Conservation (phyloP, 2,329 filamentous ascomycete genomes). For the Fusarium coicis region DNA sequence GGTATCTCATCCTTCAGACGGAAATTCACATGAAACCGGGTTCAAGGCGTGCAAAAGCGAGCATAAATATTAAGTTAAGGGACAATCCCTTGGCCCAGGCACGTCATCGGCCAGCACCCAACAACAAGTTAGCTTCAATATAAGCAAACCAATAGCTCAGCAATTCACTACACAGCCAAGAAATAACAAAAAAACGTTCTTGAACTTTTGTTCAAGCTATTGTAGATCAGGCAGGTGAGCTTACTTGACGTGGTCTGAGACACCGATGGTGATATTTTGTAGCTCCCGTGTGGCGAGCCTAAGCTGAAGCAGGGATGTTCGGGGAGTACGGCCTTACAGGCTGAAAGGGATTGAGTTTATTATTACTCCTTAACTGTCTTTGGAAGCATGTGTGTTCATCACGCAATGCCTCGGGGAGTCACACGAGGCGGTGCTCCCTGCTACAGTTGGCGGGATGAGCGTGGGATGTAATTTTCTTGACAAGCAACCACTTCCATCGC, state of each 20-base stretch:
- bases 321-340: constrained; percentile 34
- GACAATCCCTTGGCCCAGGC: constrained; percentile 19
- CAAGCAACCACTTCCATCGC: not conserved
- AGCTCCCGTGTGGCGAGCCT: not conserved
- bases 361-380: not conserved
- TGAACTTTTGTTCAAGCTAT: constrained; percentile 12
- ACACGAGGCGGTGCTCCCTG: constrained; percentile 6
- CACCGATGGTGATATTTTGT: constrained; percentile 23
- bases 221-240: constrained; percentile 32
- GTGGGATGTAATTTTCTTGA: constrained; percentile 11
- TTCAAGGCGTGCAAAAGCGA: constrained; percentile 14
- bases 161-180: constrained; percentile 11
- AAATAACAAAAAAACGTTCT: not conserved
- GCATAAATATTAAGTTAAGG: not conserved
- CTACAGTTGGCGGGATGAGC: not conserved
- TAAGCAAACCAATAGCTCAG: constrained; percentile 3
- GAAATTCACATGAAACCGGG: not conserved
- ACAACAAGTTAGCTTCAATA: constrained; percentile 17
- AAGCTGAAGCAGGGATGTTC: constrained; percentile 12
- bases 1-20: not conserved
- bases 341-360: not conserved
- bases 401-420: constrained; percentile 15
- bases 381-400: not conserved
- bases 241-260: constrained; percentile 20
- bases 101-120: constrained; percentile 31